Evolutionary conservation across 495 filamentous ascomycete genomes (phyloP).

Genomic region (Aspergillus sclerotioniger): DNA sequence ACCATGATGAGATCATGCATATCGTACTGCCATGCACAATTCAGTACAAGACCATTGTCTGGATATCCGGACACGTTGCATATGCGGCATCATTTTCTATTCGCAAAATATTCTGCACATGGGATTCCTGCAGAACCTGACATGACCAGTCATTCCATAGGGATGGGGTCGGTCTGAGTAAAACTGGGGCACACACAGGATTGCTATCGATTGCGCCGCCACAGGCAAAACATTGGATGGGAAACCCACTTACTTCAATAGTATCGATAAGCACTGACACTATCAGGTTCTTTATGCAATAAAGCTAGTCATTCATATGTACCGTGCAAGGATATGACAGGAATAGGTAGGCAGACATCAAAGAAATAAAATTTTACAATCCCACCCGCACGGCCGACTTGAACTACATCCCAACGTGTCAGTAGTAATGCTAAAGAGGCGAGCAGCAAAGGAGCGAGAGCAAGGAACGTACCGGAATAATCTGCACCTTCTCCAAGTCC

Average conservation of each 20-base stretch:
- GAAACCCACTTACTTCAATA: not conserved
- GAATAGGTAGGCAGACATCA: not conserved
- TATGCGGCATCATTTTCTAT: no score
- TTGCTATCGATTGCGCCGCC: no score
- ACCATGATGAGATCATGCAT: no score
- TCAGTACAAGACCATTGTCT: no score
- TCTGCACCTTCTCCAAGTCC: conserved; percentile 73
- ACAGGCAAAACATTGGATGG: not conserved
- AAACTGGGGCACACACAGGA: no score
- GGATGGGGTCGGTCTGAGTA: no score
- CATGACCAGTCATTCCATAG: no score
- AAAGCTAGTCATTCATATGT: not conserved
- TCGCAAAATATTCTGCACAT: no score
- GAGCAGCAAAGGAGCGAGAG: not conserved
- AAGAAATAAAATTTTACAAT: conserved; percentile 7
- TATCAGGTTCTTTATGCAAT: not conserved
- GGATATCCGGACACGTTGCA: no score
- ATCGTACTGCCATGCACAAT: no score
- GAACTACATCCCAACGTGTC: conserved; percentile 27
- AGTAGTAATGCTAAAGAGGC: not conserved
- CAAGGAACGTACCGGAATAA: conserved; percentile 43
- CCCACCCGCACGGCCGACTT: conserved; percentile 38
- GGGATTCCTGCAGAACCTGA: no score
- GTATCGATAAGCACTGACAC: not conserved
- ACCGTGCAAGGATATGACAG: not conserved